phyloP scores from a whole-genome alignment of 768 basidiomycete genomes.

The Dioszegia crocea region DNA sequence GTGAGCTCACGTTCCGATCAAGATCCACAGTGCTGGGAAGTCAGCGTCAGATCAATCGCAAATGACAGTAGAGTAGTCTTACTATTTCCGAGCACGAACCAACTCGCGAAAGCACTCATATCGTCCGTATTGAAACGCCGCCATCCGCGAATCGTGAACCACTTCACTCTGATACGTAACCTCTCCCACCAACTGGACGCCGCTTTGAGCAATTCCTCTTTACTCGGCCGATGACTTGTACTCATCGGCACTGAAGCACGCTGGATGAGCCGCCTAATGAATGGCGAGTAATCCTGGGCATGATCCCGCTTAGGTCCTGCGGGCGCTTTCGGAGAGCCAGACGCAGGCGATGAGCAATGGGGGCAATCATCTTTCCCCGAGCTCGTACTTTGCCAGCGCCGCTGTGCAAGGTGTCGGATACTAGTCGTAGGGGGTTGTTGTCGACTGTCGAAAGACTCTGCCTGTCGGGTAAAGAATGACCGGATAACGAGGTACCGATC shows the following conservation, averaged over 20 bases:
- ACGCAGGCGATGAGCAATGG: slow-evolving; percentile 8
- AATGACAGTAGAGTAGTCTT: slow-evolving; percentile 6
- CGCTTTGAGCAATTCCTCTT: slow-evolving; percentile 81
- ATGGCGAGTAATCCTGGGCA: slow-evolving; percentile 46
- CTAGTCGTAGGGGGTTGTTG: not conserved
- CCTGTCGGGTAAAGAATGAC: slow-evolving; percentile 42
- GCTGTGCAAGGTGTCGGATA: not conserved
- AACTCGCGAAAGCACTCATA: slow-evolving; percentile 90
- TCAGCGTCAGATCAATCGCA: slow-evolving; percentile 3
- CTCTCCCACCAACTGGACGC: slow-evolving; percentile 89
- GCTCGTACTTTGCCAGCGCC: not conserved
- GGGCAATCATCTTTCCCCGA: slow-evolving; percentile 1
- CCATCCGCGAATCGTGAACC: slow-evolving; percentile 94
- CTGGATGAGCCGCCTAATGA: slow-evolving; percentile 43
- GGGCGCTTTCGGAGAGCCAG: not conserved
- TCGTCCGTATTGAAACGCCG: slow-evolving; percentile 94
- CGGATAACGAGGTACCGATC: slow-evolving; percentile 41
- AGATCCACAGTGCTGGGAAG: slow-evolving; percentile 69
- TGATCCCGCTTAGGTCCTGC: slow-evolving; percentile 17
- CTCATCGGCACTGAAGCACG: slow-evolving; percentile 17
- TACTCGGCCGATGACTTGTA: slow-evolving; percentile 59
- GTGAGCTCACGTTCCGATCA: slow-evolving; percentile 77
- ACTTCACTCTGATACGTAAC: slow-evolving; percentile 84
- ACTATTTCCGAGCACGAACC: slow-evolving; percentile 90
- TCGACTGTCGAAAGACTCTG: too few relatives aligned